Evolutionary conservation across 78 protist genomes (phyloP).

Genomic region (slime mould (Dictyostelium discoideum)): dicty_2.7 NC_007090.3:1364501-1365000

Average conservation of each 20-base stretch:
- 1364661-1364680: conserved; percentile 11
- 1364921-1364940: conserved; percentile 24
- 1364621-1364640: conserved; percentile 14
- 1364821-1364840: neutral
- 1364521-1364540: conserved; percentile 12
- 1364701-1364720: conserved; percentile 18
- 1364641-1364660: neutral
- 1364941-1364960: conserved; percentile 11
- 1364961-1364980: neutral
- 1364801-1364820: neutral
- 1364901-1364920: conserved; percentile 32
- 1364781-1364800: neutral
- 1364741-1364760: conserved; percentile 53
- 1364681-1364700: conserved; percentile 29
- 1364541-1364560: conserved; percentile 60
- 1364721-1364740: conserved; percentile 69
- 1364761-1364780: conserved; percentile 8
- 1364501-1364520: conserved; percentile 17
- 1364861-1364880: conserved; percentile 53
- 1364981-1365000: conserved; percentile 55
- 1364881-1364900: conserved; percentile 53
- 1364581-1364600: conserved; percentile 38
- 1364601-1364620: conserved; percentile 51
- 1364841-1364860: neutral
- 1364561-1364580: conserved; percentile 17